phyloP scores from a whole-genome alignment of 1,284 basidiomycete genomes.

The Cutaneotrichosporon daszewskae region DNA sequence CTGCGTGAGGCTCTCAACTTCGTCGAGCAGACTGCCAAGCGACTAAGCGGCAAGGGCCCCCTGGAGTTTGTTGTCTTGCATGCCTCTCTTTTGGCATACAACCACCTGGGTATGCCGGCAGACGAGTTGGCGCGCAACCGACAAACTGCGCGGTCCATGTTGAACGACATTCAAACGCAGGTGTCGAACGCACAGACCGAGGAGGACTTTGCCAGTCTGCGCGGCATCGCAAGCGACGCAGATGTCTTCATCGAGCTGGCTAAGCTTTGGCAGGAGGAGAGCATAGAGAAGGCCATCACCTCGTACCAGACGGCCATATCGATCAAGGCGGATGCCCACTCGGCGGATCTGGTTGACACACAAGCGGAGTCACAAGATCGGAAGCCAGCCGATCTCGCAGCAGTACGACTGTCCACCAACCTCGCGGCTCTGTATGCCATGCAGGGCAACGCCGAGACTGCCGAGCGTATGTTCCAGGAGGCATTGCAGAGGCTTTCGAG shows the following conservation, averaged over 20 bases:
- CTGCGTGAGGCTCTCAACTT: conserved; percentile 57
- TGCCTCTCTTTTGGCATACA: conserved; percentile 73
- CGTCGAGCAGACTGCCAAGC: conserved; percentile 63
- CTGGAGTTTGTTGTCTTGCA: conserved; percentile 81
- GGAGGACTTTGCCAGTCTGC: conserved; percentile 49
- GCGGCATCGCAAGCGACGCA: conserved; percentile 64
- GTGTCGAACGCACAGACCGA: conserved; percentile 52
- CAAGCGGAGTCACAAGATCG: conserved; percentile 8
- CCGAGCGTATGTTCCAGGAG: conserved; percentile 52
- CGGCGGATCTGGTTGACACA: conserved; percentile 2
- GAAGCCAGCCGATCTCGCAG: conserved; percentile 24
- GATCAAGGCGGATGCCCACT: conserved; percentile 45
- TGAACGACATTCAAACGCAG: conserved; percentile 65
- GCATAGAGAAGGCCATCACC: conserved; percentile 62
- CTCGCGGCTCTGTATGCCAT: conserved; percentile 70
- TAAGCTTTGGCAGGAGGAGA: conserved; percentile 76
- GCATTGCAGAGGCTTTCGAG: conserved; percentile 45
- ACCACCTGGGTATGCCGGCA: conserved; percentile 68
- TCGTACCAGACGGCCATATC: conserved; percentile 65
- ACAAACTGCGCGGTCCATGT: conserved; percentile 67
- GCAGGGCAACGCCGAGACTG: conserved; percentile 54
- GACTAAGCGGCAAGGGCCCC: conserved; percentile 42
- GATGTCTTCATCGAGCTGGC: conserved; percentile 84
- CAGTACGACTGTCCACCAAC: conserved; percentile 65
- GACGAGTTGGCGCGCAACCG: conserved; percentile 68